phyloP scores from a whole-genome alignment of 331 rosid genomes.

The Pyracantha coccinea region DNA sequence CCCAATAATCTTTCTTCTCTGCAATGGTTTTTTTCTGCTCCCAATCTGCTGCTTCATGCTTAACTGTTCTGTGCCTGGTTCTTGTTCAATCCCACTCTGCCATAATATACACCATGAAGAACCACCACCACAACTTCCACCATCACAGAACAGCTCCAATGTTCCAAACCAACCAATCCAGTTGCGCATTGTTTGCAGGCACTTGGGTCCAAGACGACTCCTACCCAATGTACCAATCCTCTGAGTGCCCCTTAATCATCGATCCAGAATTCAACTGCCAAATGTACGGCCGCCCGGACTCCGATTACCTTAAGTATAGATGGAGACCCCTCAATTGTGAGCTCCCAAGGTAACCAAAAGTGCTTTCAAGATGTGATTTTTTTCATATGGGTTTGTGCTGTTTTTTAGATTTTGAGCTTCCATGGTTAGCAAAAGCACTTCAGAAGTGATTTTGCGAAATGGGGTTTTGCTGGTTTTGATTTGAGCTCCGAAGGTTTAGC shows the following conservation, averaged over 20 bases:
- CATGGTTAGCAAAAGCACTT: slow-evolving; percentile 41
- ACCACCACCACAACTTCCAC: slow-evolving; percentile 38
- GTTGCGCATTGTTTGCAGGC: slow-evolving; percentile 76
- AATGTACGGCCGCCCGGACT: slow-evolving; percentile 86
- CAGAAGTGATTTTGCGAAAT: neutral
- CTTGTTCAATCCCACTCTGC: slow-evolving; percentile 49
- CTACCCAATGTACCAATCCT: slow-evolving; percentile 67
- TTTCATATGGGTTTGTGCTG: neutral
- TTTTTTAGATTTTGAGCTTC: slow-evolving; percentile 59
- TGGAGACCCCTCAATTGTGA: slow-evolving; percentile 94
- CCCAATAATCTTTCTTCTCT: neutral
- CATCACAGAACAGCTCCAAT: slow-evolving; percentile 42
- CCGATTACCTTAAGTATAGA: slow-evolving; percentile 67
- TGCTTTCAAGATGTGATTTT: neutral
- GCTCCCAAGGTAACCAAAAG: slow-evolving; percentile 71
- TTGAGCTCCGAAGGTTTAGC: neutral
- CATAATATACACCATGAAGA: slow-evolving; percentile 45
- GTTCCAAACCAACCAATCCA: slow-evolving; percentile 67
- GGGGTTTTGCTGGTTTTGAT: neutral
- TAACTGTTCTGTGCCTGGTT: slow-evolving; percentile 16
- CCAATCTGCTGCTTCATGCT: slow-evolving; percentile 13
- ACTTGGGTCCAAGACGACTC: slow-evolving; percentile 79
- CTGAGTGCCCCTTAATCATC: slow-evolving; percentile 60
- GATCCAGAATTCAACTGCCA: slow-evolving; percentile 93
- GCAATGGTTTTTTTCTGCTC: slow-evolving; percentile 32